These are phyloP conservation scores for Erodium maritimum DNA, from an alignment of 345 rosid genomes.

Conservation along the genomic window DNA sequence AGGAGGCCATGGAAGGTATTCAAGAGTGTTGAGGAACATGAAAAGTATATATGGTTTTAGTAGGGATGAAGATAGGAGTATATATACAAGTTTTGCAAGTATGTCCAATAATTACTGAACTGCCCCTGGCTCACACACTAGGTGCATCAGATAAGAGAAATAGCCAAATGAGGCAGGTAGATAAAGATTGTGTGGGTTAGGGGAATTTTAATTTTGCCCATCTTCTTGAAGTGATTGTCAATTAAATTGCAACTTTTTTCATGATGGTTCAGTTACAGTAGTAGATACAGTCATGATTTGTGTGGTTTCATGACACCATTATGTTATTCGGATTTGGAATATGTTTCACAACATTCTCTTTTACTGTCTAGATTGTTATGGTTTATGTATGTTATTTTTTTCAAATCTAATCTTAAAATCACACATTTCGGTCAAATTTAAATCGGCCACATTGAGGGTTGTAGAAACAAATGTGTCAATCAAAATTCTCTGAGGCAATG, in stretches of 20 bases:
- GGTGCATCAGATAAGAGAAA: not conserved
- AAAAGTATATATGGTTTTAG: too few species aligned
- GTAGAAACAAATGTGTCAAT: too few species aligned
- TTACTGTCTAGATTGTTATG: too few species aligned
- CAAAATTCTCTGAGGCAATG: not conserved
- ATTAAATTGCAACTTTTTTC: not conserved
- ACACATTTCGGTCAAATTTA: too few species aligned
- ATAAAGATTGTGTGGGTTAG: not conserved
- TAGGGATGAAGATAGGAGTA: not conserved
- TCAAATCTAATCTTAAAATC: too few species aligned
- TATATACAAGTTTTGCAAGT: not conserved
- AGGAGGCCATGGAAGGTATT: too few species aligned
- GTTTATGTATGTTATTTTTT: too few species aligned
- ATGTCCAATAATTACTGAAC: not conserved
- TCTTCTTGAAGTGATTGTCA: not conserved
- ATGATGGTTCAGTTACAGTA: not conserved
- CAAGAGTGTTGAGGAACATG: too few species aligned
- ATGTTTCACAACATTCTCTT: too few species aligned
- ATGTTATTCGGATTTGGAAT: too few species aligned
- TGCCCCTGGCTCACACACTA: not conserved
- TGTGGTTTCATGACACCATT: too few species aligned
- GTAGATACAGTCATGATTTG: not conserved
- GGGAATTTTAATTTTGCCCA: not conserved
- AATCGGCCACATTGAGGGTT: too few species aligned
- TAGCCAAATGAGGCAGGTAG: not conserved